phyloP scores from a whole-genome alignment of 2,329 filamentous ascomycete species.

The Fusarium zealandicum region DNA sequence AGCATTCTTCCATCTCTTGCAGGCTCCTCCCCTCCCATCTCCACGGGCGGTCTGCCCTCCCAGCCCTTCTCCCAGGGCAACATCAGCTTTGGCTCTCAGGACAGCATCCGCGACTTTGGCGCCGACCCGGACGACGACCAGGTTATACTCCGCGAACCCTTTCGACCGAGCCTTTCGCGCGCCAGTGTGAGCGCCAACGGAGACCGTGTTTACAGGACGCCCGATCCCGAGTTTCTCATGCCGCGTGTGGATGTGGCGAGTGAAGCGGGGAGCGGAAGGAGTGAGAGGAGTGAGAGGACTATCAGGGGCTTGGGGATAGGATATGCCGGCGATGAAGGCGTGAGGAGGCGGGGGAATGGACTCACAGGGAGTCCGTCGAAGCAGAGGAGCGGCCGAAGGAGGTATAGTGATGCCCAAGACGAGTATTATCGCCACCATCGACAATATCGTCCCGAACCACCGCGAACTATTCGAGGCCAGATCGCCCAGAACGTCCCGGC shows the following conservation, averaged over 20 bases:
- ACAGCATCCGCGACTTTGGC: conserved; percentile 63
- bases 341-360: conserved; percentile 40
- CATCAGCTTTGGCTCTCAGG: conserved; percentile 58
- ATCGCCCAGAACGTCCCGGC: conserved; percentile 48
- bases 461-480: conserved; percentile 40
- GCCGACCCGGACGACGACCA: conserved; percentile 62
- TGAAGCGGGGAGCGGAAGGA: conserved; percentile 43
- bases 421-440: conserved; percentile 18
- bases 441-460: conserved; percentile 12
- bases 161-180: conserved; percentile 60
- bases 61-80: conserved; percentile 54
- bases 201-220: conserved; percentile 45
- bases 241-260: conserved; percentile 55
- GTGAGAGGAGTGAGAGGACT: conserved; percentile 45
- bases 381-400: conserved; percentile 28
- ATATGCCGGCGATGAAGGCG: conserved; percentile 31
- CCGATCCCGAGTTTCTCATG: conserved; percentile 63
- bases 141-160: conserved; percentile 62
- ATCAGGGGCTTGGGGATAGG: conserved; percentile 40
- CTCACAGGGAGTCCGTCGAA: conserved; percentile 38
- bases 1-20: conserved; percentile 56
- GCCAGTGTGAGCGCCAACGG: conserved; percentile 41
- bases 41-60: conserved; percentile 52
- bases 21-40: conserved; percentile 49
- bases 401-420: conserved; percentile 27